Base-by-base conservation (phyloP, 345 rosid genomes). In the Ceriops zippeliana region DNA sequence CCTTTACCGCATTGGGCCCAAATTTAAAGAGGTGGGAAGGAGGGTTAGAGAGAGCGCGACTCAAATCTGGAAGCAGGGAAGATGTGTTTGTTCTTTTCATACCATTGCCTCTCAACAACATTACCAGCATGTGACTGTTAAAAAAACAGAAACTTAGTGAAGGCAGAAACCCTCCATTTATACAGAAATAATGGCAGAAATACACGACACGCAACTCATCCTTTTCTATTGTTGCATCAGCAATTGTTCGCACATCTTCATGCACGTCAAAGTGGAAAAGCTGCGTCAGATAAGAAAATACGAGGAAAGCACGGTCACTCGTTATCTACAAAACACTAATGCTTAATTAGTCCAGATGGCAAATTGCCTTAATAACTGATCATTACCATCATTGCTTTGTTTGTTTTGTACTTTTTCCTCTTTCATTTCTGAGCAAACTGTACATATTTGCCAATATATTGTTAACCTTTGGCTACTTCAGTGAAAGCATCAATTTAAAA, bases 91-190 rank as follows among this genome's bases (percentile, higher is more conserved):
- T 92, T 95, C 90, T 92, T 95, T 76, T 95, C 98, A 28, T 92
- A 92, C 99, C 99, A 95, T 78, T 95, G 99, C 81, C 99, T 90
- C 89, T 95, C 99, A 34, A 91, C 98, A 27, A 96, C 99, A 81
- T 96, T 92, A 63, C 99, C 99, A 26, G 99, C 97, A 75, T 90
- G 99, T 11, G 98, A 95, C 99, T 95, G 85, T 66, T 91, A 10
- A 38, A 38, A 38, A 38, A 38, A n/a, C 3, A 38, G 11, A 37
- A 37, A 17, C 17, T 20, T 17, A 61, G 61, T 9, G 2, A 1
- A 42, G 51, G 5, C 4, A 10, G 1, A 34, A 11, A 24, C 22
- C 32, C 6, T 34, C 13, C 49, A 42, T 42, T 42, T 13, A 42
- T 13, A 42, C 49, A 13, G 49, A 4, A 42, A 42, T 4, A 2